Evolutionary conservation across 2,329 filamentous ascomycete genomes (phyloP).

Genomic region (Apiospora phragmitis): DNA sequence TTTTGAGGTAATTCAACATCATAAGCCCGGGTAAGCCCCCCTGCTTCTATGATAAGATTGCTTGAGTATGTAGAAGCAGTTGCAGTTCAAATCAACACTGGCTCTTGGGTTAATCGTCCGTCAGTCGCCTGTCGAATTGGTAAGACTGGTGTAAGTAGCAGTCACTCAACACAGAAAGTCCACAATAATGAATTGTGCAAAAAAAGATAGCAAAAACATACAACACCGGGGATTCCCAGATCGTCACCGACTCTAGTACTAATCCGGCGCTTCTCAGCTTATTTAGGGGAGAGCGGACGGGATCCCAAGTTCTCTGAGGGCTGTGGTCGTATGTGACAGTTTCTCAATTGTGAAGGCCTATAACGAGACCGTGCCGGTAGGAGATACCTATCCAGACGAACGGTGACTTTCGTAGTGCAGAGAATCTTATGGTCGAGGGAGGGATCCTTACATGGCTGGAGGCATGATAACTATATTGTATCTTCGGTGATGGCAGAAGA

Average conservation of each 20-base stretch:
- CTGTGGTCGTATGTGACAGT: constrained; percentile 6
- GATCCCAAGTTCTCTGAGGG: constrained; percentile 6
- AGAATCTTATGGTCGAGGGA: not conserved
- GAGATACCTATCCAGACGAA: no score
- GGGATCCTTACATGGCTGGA: no score
- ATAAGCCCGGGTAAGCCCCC: not conserved
- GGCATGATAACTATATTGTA: no score
- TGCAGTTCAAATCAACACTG: no score
- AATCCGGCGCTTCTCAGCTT: constrained; percentile 7
- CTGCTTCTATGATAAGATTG: no score
- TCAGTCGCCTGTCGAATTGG: no score
- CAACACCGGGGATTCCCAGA: constrained; percentile 7
- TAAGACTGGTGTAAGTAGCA: not conserved
- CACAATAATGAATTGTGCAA: no score
- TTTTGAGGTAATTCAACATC: not conserved
- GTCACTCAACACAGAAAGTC: not conserved
- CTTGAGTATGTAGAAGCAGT: no score
- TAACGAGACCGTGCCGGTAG: not conserved
- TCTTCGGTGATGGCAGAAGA: no score
- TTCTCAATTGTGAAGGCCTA: not conserved
- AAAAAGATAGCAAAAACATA: not conserved
- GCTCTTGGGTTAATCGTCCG: no score
- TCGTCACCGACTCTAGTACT: constrained; percentile 7
- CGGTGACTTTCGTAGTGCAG: no score
- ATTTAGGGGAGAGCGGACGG: constrained; percentile 7